A percentile compares a stretch with the other conserved stretches of the same genome.
Evolutionary conservation across 2,329 filamentous ascomycete species (phyloP).

Genomic region (Trichophyton benhamiae): DNA sequence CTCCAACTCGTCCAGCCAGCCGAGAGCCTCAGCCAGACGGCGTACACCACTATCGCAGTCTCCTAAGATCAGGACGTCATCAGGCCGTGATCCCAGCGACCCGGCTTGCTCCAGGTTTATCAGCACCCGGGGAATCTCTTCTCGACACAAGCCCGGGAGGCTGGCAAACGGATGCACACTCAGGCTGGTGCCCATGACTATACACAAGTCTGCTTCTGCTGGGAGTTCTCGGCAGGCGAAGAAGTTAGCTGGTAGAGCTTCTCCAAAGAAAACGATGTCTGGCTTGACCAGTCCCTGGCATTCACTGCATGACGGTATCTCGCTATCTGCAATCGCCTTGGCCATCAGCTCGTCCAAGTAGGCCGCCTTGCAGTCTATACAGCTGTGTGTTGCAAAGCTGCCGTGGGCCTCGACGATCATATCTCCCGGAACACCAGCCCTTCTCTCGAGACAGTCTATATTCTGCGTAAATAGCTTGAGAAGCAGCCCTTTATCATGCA

Average conservation of each 20-base stretch:
- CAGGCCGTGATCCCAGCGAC: slow-evolving; percentile 58
- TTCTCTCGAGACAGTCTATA: slow-evolving; percentile 86
- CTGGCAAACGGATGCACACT: slow-evolving; percentile 80
- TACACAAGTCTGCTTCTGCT: slow-evolving; percentile 57
- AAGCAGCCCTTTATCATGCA: slow-evolving; percentile 61
- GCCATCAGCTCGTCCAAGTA: slow-evolving; percentile 67
- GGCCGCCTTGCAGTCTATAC: slow-evolving; percentile 67
- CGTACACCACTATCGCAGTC: slow-evolving; percentile 74
- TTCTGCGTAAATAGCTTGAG: slow-evolving; percentile 92
- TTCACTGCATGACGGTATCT: slow-evolving; percentile 57
- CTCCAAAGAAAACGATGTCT: slow-evolving; percentile 90
- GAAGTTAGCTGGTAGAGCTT: slow-evolving; percentile 55
- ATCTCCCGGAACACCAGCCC: slow-evolving; percentile 68
- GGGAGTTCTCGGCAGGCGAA: slow-evolving; percentile 46
- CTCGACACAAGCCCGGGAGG: slow-evolving; percentile 52
- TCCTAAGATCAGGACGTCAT: slow-evolving; percentile 75
- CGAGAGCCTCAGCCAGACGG: slow-evolving; percentile 63
- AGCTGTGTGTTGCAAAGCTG: slow-evolving; percentile 81
- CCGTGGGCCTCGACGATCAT: slow-evolving; percentile 89
- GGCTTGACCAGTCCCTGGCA: slow-evolving; percentile 81
- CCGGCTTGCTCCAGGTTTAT: slow-evolving; percentile 83
- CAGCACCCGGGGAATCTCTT: slow-evolving; percentile 60
- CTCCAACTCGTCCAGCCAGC: slow-evolving; percentile 79
- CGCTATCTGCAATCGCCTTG: slow-evolving; percentile 50
- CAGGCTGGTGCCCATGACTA: slow-evolving; percentile 82